phyloP scores from a whole-genome alignment of 345 rosid species.

The Gossypium herbaceum region DNA sequence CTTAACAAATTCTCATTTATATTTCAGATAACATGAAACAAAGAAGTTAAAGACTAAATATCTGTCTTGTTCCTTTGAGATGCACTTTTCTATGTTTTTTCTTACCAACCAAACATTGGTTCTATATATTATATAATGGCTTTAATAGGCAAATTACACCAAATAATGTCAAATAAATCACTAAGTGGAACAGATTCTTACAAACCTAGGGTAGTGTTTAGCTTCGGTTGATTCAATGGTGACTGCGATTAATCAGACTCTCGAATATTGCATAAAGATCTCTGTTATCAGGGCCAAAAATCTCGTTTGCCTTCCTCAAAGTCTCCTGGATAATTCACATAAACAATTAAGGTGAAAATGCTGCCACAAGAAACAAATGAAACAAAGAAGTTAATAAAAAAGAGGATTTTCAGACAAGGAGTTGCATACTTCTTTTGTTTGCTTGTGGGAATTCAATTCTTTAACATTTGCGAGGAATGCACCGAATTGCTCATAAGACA shows the following conservation, averaged over 20 bases:
- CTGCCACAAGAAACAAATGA: background rate
- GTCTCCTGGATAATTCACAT: conserved; percentile 56
- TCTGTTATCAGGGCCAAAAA: conserved; percentile 74
- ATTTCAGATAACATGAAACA: too few relatives aligned
- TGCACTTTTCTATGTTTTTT: background rate
- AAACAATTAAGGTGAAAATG: background rate
- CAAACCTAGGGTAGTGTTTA: conserved; percentile 4
- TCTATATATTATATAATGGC: background rate
- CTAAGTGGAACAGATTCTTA: conserved; percentile 3
- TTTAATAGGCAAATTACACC: conserved; percentile 17
- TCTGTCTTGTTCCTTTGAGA: background rate
- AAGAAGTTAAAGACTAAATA: background rate
- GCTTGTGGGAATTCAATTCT: conserved; percentile 91
- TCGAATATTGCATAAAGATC: conserved; percentile 77
- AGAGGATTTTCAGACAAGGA: conserved; percentile 3
- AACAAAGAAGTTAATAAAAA: background rate
- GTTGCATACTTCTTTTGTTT: conserved; percentile 65
- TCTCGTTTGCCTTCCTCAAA: conserved; percentile 75
- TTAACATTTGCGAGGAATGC: conserved; percentile 87
- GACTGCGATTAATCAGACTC: conserved; percentile 73
- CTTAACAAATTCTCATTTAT: background rate
- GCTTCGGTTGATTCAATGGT: conserved; percentile 33
- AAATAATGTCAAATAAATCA: conserved; percentile 10
- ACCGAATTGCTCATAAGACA: conserved; percentile 88
- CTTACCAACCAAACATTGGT: background rate